Evolutionary conservation across 805 yeast genomes (phyloP), one percentile per base, ranked within the genome.

Genomic region (Cyberlindnera euphorbiae): DNA sequence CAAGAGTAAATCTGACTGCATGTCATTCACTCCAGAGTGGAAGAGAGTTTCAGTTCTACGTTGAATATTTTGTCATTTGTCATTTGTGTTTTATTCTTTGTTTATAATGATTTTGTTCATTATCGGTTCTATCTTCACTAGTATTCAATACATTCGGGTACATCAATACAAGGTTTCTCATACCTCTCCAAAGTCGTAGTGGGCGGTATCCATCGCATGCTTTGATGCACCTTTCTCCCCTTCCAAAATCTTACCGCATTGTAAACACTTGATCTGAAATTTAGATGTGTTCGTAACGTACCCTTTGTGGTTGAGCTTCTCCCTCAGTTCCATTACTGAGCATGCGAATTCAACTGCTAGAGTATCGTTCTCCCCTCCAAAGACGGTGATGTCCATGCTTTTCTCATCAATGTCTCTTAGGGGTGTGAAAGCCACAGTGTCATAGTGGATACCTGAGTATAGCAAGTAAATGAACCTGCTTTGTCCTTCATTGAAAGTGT

Each of bases 391-490:
- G 45, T 71, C 77, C 3, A 51, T 40, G 1, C 43, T 50, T 16
- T 54, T 55, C 16, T 57, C 59, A 12, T 52, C 49, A 19, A 68
- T 60, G 29, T 44, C 45, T 12, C 19, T 28, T 16, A 47, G 24
- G 8, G 41, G 40, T 0, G 55, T 41, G 24, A 66, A 57, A n/a
- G 69, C 74, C 23, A 77, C 63, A 1, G 79, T 63, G 54, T 83
- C 93, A 54, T 82, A 83, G 58, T 83, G 94, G 32, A 82, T 72
- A 0, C 93, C 93, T 26, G 73, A 69, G 51, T 82, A 83, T 8
- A 79, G 58, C 15, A 83, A 60, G 12, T 74, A 59, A n/a, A 78
- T 67, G 49, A 71, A 78, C 5, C 53, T 53, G 1, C 50, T 45
- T 4, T 62, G 61, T 1, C 47, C 41, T 17, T 38, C 42, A 31